phyloP scores from a whole-genome alignment of 2,329 filamentous ascomycete species.

The Emydomyces testavorans region DNA sequence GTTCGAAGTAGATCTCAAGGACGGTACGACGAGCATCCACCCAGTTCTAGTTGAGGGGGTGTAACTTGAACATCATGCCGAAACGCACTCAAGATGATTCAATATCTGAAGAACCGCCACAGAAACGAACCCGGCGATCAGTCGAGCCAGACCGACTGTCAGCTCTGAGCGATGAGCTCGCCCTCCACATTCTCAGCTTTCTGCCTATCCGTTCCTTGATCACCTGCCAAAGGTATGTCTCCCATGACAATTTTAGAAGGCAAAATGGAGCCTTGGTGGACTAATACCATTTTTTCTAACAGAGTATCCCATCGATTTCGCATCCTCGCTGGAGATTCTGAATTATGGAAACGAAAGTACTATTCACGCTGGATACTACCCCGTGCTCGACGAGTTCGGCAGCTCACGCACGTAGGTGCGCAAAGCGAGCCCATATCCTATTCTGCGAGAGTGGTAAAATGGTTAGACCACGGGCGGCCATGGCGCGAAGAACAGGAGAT shows the following conservation, averaged over 20 bases:
- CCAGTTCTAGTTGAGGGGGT: background rate
- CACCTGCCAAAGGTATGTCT: conserved; percentile 46
- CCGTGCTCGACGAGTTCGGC: conserved; percentile 62
- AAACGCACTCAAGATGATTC: conserved; percentile 14
- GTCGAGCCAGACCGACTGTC: conserved; percentile 51
- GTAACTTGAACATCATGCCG: conserved; percentile 8
- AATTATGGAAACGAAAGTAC: conserved; percentile 84
- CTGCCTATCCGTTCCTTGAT: conserved; percentile 60
- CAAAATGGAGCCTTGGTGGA: background rate
- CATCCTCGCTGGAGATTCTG: conserved; percentile 62
- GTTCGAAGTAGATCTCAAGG: background rate
- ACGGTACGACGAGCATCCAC: background rate
- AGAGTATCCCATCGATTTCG: conserved; percentile 59
- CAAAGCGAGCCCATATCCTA: conserved; percentile 27
- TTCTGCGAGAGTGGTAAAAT: conserved; percentile 47
- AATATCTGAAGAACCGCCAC: conserved; percentile 7
- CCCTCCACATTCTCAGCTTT: conserved; percentile 70
- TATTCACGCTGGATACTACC: conserved; percentile 78
- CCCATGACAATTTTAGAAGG: conserved; percentile 4
- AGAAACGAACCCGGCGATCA: conserved; percentile 12
- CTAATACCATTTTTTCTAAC: background rate
- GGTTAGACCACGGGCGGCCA: conserved; percentile 46
- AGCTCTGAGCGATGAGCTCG: conserved; percentile 70
- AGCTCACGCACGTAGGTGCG: conserved; percentile 36
- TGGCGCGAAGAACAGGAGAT: conserved; percentile 5